Evolutionary conservation across 2,329 filamentous ascomycete genomes (phyloP), one percentile per base, ranked within the genome.

Genomic region (Claviceps maximensis): DNA sequence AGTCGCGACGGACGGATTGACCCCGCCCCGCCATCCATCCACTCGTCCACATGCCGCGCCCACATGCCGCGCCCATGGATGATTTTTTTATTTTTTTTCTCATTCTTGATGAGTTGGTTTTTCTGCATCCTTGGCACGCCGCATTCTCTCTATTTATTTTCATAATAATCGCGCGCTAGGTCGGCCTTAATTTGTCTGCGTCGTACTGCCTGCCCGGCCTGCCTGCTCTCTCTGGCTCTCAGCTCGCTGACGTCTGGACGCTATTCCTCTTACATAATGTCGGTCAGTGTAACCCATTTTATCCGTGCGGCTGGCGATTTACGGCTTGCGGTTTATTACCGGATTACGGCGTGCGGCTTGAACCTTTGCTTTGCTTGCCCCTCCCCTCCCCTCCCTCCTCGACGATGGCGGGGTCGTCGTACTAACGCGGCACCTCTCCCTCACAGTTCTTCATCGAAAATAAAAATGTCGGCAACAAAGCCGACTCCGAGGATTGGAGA

Each of bases 401-500:
- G 8, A 47, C 41, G 13, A 29, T 48, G 36, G 56, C 55, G 56
- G 56, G 56, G 57, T 66, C 62, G 65, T 61, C 68, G n/a, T 59
- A 67, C 56, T 52, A 17, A 50, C 49, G 53, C 33, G 27, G 53
- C 12, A 17, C 31, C 12, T 25, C 29, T 29, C 9, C 29, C 3
- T n/a, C 49, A 40, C 54, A 70, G 65, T 89, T 87, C 77, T 87
- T 81, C 72, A 86, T 88, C 61, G 78, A 86, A 65, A 90, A 91
- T 69, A 82, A 84, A 61, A 81, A 86, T 69, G 82, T 90, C 60
- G 87, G 87, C 61, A 86, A 90, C 69, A 82, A 80, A 68, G 74
- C 74, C 51, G 77, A 81, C 58, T 80, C 85, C 54, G 87, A 93
- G 69, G 87, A 93, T 67, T 90, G 86, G 81, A 79, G 87, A 74